These are phyloP conservation scores for Voacanga thouarsii DNA, from an alignment of 257 asterid genomes.

Conservation along the genomic window DNA sequence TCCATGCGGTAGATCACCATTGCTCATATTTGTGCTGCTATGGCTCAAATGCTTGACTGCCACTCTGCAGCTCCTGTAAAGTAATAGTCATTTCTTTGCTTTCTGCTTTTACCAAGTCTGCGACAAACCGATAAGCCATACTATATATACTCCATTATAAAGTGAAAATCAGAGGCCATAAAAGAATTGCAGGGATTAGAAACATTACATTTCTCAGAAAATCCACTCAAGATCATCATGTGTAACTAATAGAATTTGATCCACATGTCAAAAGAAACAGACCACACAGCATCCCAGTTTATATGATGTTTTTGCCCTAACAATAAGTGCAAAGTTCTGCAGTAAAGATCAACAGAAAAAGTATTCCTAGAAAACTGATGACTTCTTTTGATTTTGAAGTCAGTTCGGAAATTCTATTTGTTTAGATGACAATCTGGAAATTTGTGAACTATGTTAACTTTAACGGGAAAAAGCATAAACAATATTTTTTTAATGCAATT, in stretches of 20 bases:
- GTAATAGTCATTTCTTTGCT: not conserved
- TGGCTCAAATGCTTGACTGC: conserved; percentile 65
- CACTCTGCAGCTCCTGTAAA: conserved; percentile 57
- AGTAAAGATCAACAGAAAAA: not conserved
- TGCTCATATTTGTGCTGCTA: conserved; percentile 70
- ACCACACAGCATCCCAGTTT: not conserved
- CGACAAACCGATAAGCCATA: not conserved
- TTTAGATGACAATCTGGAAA: not conserved
- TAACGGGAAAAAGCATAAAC: not conserved
- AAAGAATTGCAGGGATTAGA: not conserved
- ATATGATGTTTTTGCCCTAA: not conserved
- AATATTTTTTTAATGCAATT: not conserved
- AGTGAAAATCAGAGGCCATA: not conserved
- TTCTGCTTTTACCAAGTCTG: not conserved
- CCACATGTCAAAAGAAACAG: not conserved
- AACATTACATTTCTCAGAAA: not conserved
- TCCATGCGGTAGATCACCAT: conserved; percentile 57
- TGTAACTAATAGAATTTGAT: not conserved
- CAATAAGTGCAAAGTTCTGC: not conserved
- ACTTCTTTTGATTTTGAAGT: not conserved
- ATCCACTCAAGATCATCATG: not conserved
- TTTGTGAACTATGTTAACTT: not conserved
- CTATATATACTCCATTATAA: not conserved
- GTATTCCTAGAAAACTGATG: not conserved
- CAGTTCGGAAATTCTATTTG: not conserved